A percentile compares a stretch with the other conserved stretches of the same genome.
These are phyloP conservation scores for Phragmites australis DNA, from an alignment of 176 grass and related monocot species.

Conservation along the genomic window DNA sequence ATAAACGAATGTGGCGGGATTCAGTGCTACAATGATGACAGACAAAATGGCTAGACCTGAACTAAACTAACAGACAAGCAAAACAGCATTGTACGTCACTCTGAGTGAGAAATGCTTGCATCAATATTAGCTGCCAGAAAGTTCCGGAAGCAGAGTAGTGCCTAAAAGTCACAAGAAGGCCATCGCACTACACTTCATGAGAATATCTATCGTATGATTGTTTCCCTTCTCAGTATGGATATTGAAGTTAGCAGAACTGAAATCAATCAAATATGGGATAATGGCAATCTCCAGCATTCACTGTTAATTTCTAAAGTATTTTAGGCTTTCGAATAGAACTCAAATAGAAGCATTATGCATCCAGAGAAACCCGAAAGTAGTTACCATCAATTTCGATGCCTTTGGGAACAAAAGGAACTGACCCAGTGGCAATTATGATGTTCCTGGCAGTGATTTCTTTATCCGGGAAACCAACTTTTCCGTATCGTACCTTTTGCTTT, in stretches of 20 bases:
- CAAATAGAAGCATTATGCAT: conserved; percentile 34
- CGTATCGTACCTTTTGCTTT: conserved; percentile 77
- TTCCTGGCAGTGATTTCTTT: conserved; percentile 87
- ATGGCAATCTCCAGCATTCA: neutral
- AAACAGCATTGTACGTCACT: neutral
- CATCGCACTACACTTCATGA: neutral
- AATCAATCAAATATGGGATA: neutral
- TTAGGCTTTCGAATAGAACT: neutral
- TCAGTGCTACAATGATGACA: neutral
- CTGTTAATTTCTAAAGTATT: neutral
- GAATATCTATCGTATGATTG: neutral
- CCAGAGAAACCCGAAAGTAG: conserved; percentile 25
- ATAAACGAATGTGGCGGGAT: neutral
- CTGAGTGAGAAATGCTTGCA: neutral
- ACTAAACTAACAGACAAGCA: conserved; percentile 21
- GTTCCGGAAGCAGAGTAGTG: neutral
- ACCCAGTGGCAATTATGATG: conserved; percentile 93
- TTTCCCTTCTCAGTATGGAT: conserved; percentile 6
- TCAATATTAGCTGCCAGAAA: conserved; percentile 6
- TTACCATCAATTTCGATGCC: conserved; percentile 97
- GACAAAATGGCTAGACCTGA: conserved; percentile 15
- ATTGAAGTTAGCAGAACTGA: conserved; percentile 8
- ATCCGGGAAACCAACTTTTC: conserved; percentile 74
- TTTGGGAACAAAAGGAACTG: conserved; percentile 94
- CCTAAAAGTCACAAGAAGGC: conserved; percentile 3